These are phyloP conservation scores for Iris pallida DNA, from an alignment of 116 monocot species.

Conservation along the genomic window DNA sequence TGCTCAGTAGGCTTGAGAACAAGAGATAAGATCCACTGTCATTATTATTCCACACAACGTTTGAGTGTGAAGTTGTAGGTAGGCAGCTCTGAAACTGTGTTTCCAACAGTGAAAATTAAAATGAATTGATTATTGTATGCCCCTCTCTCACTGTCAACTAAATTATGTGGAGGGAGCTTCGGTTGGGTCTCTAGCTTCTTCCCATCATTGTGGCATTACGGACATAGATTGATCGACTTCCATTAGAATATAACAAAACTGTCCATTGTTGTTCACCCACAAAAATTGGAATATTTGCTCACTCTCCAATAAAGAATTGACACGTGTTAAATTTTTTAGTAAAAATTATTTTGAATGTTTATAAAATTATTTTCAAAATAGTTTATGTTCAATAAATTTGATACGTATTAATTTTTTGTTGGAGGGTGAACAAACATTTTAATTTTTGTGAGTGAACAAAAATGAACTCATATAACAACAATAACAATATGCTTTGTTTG, in stretches of 20 bases:
- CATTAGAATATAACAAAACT: conserved; percentile 10
- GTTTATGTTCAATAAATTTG: no score
- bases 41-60: not conserved
- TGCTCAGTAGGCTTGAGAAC: not conserved
- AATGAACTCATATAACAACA: no score
- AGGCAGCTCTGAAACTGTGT: not conserved
- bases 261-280: no score
- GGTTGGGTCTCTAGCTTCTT: no score
- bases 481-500: not conserved
- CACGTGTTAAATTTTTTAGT: no score
- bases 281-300: no score
- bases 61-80: not conserved
- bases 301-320: no score
- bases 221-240: conserved; percentile 17
- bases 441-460: no score
- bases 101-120: not conserved
- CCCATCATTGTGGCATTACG: conserved; percentile 14
- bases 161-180: conserved; percentile 7
- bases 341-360: no score
- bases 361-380: no score
- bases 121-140: not conserved
- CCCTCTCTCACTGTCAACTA: conserved; percentile 10
- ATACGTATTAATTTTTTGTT: no score
- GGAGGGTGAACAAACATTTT: no score
- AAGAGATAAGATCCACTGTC: conserved; percentile 13